Conservation (phyloP, 179 eudicot genomes). For the Spergularia azorica region DNA sequence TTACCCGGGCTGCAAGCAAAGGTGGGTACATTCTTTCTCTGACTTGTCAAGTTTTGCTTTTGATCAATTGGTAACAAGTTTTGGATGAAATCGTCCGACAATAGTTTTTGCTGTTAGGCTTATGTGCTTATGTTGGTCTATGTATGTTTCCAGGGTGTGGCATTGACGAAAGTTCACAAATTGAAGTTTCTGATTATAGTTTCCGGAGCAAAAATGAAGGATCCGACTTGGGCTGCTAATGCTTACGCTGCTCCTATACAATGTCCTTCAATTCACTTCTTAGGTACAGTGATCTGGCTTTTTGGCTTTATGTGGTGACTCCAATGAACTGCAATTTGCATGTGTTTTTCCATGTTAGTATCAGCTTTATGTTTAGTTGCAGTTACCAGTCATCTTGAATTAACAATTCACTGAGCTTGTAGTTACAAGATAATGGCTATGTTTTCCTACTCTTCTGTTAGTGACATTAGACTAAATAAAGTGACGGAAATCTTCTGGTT, state of each 20-base stretch:
- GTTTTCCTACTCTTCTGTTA: too few relatives aligned
- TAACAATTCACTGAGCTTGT: neutral
- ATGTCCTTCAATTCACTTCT: constrained; percentile 70
- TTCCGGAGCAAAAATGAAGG: constrained; percentile 65
- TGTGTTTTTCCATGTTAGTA: neutral
- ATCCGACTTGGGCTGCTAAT: constrained; percentile 39
- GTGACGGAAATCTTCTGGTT: too few relatives aligned
- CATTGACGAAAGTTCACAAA: constrained; percentile 63
- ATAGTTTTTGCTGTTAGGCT: neutral
- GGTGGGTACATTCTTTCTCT: constrained; percentile 30
- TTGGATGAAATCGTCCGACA: neutral
- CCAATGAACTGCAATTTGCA: too few relatives aligned
- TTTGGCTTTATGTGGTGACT: neutral
- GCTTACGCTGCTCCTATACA: constrained; percentile 57
- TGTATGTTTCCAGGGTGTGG: constrained; percentile 54
- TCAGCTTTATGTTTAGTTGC: neutral
- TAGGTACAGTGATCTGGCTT: constrained; percentile 46
- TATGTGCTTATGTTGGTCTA: neutral
- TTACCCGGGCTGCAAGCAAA: constrained; percentile 69
- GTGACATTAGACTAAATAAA: too few relatives aligned
- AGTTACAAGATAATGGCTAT: too few relatives aligned
- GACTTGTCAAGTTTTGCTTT: neutral
- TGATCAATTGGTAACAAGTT: too few relatives aligned
- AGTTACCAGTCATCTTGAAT: neutral
- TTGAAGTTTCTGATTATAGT: constrained; percentile 60